phyloP scores from a whole-genome alignment of 768 basidiomycete species.

The Arthromyces matolae region DNA sequence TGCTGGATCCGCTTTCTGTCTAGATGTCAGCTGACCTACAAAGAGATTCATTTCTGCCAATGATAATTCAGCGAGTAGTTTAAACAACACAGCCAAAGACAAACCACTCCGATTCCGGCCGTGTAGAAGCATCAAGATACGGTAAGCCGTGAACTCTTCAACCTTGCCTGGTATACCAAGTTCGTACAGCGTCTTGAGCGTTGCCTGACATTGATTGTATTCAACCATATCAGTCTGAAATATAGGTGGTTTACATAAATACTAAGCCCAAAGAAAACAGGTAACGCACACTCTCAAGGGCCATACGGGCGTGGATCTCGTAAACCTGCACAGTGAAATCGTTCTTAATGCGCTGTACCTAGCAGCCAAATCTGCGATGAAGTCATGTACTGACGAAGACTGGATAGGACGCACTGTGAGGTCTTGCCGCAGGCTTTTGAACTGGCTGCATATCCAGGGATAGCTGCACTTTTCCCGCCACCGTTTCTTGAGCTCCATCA shows the following conservation, averaged over 20 bases:
- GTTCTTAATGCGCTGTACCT: conserved; percentile 99
- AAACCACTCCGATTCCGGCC: conserved; percentile 90
- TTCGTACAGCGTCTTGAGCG: conserved; percentile 86
- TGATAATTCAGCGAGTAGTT: neutral
- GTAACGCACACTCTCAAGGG: conserved; percentile 72
- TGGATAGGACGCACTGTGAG: conserved; percentile 70
- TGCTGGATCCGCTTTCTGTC: conserved; percentile 77
- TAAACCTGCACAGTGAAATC: conserved; percentile 97
- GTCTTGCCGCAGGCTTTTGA: conserved; percentile 97
- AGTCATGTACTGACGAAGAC: conserved; percentile 21
- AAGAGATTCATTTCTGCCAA: conserved; percentile 85
- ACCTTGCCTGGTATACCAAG: conserved; percentile 89
- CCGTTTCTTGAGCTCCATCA: conserved; percentile 79
- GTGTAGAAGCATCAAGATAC: conserved; percentile 92
- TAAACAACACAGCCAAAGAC: conserved; percentile 16
- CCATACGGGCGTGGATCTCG: conserved; percentile 97
- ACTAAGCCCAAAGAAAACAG: conserved; percentile 3
- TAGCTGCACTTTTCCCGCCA: conserved; percentile 81
- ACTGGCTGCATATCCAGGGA: conserved; percentile 94
- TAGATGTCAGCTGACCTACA: conserved; percentile 94
- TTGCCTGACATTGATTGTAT: conserved; percentile 96
- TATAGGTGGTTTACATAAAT: conserved; percentile 4
- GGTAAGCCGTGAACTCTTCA: conserved; percentile 96
- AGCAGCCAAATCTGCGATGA: conserved; percentile 12
- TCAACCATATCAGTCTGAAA: conserved; percentile 92